Evolutionary conservation across 2,329 filamentous ascomycete species (phyloP), one percentile per base, ranked within the genome.

Genomic region (Cryphonectria radicalis): DNA sequence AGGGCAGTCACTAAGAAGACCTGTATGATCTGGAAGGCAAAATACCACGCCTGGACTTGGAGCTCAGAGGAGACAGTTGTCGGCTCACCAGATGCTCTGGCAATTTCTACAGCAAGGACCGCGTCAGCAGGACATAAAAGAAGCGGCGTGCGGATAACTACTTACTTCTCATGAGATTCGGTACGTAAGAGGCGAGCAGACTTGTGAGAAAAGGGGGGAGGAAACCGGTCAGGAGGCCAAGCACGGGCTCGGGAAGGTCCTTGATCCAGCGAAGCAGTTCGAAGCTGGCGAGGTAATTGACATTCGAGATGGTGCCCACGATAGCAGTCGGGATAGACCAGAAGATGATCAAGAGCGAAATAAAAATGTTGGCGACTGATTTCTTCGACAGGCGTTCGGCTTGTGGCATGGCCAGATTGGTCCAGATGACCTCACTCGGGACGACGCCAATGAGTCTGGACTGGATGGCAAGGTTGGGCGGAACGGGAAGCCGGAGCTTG

Each of bases 1-100:
- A 97, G 78, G 0, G 94, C 95, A 0, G 93, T 91, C 66, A 97
- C 89, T 35, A 97, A 83, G 82, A 97, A 97, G 57, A 96, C 92
- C 78, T 97, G 93, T 13, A 95, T 86, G 35, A 97, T 88, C 79
- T 94, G 92, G 80, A 94, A 94, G 63, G 88, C 86, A 77, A 95
- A 97, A 82, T 93, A 97, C 77, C 88, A 92, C 76, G 91, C 93
- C 79, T 97, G 92, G 0, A 92, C 91, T 62, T 89, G 91, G 28
- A 97, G 82, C 78, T 97, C 94, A 4, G 94, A 89, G 22, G 89
- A 85, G 0, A 92, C 90, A 2, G 87, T 82, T 0, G 92, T 94
- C 3, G 93, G 91, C 37, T 89, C 88, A 22, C 94, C 94, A 35
- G 90, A 88, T 55, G 90, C 80, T 76, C 89, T 91, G 65, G 93